Conservation (phyloP, 495 filamentous ascomycete species). For the Terfezia boudieri region DNA sequence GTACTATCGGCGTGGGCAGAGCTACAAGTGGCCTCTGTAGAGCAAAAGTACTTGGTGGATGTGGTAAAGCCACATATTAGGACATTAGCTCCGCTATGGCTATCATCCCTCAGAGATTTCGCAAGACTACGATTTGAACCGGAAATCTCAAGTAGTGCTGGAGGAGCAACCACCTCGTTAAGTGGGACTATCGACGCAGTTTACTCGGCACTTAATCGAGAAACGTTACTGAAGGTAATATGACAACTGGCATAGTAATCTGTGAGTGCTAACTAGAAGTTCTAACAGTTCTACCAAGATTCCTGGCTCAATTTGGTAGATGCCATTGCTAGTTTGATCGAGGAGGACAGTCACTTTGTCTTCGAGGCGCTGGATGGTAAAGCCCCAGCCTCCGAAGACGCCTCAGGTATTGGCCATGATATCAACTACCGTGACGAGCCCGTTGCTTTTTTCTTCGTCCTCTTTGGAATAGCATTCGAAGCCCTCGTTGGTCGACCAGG, state of each 20-base stretch:
- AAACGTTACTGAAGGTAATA: conserved; percentile 57
- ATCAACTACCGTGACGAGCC: conserved; percentile 98
- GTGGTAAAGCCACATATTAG: conserved; percentile 80
- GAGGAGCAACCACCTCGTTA: conserved; percentile 40
- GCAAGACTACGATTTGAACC: conserved; percentile 86
- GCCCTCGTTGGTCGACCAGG: conserved; percentile 61
- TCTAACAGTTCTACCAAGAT: conserved; percentile 71
- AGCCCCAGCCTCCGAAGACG: conserved; percentile 28
- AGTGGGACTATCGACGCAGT: conserved; percentile 70
- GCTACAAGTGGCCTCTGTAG: conserved; percentile 83
- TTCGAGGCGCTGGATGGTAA: conserved; percentile 92
- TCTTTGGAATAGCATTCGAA: conserved; percentile 92
- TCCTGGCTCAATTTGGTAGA: conserved; percentile 93
- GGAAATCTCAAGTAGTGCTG: conserved; percentile 67
- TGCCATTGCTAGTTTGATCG: conserved; percentile 91
- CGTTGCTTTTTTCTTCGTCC: conserved; percentile 95
- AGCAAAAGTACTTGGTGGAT: conserved; percentile 70
- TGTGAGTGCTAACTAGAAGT: conserved; percentile 12
- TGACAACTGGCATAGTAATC: neutral
- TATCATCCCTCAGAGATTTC: conserved; percentile 81
- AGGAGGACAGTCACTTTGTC: conserved; percentile 90
- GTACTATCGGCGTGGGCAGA: conserved; percentile 99
- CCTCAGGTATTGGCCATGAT: conserved; percentile 35
- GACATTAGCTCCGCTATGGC: conserved; percentile 75
- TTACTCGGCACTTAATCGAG: conserved; percentile 80